Evolutionary conservation across 2,329 filamentous ascomycete species (phyloP).

Genomic region (Plectosphaerella cucumerina): DNA sequence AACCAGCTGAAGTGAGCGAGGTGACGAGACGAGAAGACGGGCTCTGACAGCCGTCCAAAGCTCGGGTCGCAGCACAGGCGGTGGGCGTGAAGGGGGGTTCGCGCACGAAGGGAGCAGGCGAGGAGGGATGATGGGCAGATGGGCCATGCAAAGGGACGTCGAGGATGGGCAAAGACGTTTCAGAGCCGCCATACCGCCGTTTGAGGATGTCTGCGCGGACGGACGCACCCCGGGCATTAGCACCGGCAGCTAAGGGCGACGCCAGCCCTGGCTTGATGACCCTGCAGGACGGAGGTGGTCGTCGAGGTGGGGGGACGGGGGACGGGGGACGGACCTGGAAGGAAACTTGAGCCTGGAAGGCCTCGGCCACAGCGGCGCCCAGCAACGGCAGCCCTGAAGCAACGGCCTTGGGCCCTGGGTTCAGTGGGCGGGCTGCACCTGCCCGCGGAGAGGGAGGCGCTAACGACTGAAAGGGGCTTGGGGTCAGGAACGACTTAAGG

Average conservation of each 20-base stretch:
- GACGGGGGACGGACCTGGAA: no score
- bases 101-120: not conserved
- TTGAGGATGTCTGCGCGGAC: not conserved
- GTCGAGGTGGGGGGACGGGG: no score
- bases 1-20: constrained; percentile 1
- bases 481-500: not conserved
- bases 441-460: no score
- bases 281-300: no score
- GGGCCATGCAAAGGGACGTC: not conserved
- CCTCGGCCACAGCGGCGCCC: no score
- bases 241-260: constrained; percentile 1
- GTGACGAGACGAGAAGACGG: not conserved
- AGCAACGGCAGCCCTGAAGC: no score
- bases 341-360: no score
- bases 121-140: no score
- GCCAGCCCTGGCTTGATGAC: no score
- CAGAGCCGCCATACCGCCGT: constrained; percentile 3
- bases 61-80: not conserved
- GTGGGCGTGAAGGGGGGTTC: not conserved
- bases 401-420: no score
- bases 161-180: not conserved
- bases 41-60: constrained; percentile 2
- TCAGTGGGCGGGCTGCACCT: no score
- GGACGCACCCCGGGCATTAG: constrained; percentile 9
- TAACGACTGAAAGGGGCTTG: not conserved